A percentile compares a stretch with the other conserved stretches of the same genome.
phyloP scores from a whole-genome alignment of 305 asterid genomes.

The Fraxinus sp. region DNA sequence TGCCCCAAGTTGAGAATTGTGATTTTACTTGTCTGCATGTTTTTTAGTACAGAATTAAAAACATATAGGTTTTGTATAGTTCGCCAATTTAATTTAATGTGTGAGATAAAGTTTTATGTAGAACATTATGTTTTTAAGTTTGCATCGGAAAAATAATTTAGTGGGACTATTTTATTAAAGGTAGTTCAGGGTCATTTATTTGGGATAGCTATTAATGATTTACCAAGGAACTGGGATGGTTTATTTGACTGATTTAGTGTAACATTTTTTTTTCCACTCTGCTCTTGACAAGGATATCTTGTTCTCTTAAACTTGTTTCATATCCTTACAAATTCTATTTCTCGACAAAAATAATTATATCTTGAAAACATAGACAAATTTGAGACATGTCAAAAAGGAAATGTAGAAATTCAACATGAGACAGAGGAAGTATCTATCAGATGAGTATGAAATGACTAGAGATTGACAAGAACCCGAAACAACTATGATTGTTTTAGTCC shows the following conservation, averaged over 20 bases:
- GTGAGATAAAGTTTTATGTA: background rate
- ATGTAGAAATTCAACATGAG: background rate
- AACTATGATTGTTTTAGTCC: background rate
- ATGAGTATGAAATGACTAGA: constrained; percentile 12
- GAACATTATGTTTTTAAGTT: constrained; percentile 1
- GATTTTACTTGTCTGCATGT: background rate
- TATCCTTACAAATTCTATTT: background rate
- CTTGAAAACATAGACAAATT: background rate
- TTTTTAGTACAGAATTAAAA: background rate
- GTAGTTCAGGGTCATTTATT: background rate
- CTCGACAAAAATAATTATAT: background rate
- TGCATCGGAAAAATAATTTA: constrained; percentile 4
- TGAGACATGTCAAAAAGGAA: background rate
- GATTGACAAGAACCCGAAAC: background rate
- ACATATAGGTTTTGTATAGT: background rate
- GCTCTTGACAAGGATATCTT: background rate
- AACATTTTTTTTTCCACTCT: background rate
- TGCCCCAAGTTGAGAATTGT: background rate
- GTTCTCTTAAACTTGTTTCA: background rate
- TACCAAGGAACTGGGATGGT: constrained; percentile 6
- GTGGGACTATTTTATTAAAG: constrained; percentile 17
- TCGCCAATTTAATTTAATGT: constrained; percentile 8
- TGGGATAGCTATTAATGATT: constrained; percentile 12
- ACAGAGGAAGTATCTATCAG: background rate
- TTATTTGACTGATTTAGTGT: constrained; percentile 1